A percentile compares a stretch with the other conserved stretches of the same genome.
Conservation (phyloP, 2,329 filamentous ascomycete species). For the Aspergillus intermedius region DNA sequence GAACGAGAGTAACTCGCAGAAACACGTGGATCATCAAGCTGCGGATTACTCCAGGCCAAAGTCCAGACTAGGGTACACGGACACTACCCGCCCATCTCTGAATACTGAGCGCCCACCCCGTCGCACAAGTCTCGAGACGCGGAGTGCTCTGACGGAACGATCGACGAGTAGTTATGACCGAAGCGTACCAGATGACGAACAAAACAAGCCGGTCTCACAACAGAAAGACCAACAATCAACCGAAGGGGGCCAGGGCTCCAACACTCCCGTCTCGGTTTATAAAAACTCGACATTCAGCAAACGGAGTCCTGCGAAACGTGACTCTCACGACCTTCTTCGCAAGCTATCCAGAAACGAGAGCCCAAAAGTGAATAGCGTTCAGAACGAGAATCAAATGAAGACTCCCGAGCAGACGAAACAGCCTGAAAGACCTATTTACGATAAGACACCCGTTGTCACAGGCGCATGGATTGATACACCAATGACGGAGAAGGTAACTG, state of each 20-base stretch:
- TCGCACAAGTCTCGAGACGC: slow-evolving; percentile 16
- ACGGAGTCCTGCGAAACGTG: slow-evolving; percentile 24
- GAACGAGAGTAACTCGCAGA: slow-evolving; percentile 13
- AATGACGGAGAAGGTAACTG: slow-evolving; percentile 30
- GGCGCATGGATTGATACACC: slow-evolving; percentile 45
- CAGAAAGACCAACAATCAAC: slow-evolving; percentile 9
- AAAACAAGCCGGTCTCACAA: slow-evolving; percentile 9
- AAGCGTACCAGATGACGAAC: slow-evolving; percentile 8
- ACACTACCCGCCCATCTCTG: slow-evolving; percentile 21
- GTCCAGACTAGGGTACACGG: slow-evolving; percentile 21
- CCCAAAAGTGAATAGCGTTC: slow-evolving; percentile 12
- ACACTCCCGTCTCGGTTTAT: slow-evolving; percentile 34
- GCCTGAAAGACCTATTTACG: slow-evolving; percentile 26
- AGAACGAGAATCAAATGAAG: slow-evolving; percentile 21
- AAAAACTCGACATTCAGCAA: slow-evolving; percentile 26
- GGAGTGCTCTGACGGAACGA: slow-evolving; percentile 16
- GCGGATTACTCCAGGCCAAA: slow-evolving; percentile 13
- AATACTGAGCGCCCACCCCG: slow-evolving; percentile 27
- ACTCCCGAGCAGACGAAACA: slow-evolving; percentile 31
- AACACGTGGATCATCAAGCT: slow-evolving; percentile 10
- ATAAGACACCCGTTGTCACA: slow-evolving; percentile 40
- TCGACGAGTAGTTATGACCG: slow-evolving; percentile 10
- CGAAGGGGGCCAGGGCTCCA: slow-evolving; percentile 26
- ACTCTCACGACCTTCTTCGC: slow-evolving; percentile 38
- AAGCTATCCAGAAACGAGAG: slow-evolving; percentile 35